Evolutionary conservation across 495 filamentous ascomycete genomes (phyloP).

Genomic region (Penicillium mononematosum): DNA sequence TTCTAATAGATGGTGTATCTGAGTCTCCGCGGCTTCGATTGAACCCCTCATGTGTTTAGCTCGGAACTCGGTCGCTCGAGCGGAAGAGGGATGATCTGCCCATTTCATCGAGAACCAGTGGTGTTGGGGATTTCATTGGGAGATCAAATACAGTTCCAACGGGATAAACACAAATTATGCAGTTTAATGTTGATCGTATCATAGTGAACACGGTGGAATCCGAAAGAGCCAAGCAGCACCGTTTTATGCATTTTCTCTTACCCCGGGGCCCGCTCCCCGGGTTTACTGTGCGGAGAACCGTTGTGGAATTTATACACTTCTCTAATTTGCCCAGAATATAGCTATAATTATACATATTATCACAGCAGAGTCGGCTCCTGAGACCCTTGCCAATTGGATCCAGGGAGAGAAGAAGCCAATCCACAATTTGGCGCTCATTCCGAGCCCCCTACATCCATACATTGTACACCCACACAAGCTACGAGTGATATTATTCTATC

Average conservation of each 20-base stretch:
- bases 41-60: conserved; percentile 16
- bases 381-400: too few relatives aligned
- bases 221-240: not conserved
- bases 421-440: too few relatives aligned
- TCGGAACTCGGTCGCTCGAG: conserved; percentile 25
- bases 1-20: not conserved
- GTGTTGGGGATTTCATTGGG: not conserved
- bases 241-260: not conserved
- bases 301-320: not conserved
- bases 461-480: not conserved
- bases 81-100: not conserved
- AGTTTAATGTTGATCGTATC: not conserved
- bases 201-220: not conserved
- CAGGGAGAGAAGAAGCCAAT: too few relatives aligned
- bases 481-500: not conserved
- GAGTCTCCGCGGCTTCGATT: conserved; percentile 5
- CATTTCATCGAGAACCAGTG: not conserved
- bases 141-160: not conserved
- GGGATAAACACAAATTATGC: not conserved
- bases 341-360: too few relatives aligned
- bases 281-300: not conserved
- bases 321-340: too few relatives aligned
- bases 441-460: too few relatives aligned
- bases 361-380: too few relatives aligned
- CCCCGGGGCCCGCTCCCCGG: not conserved